Conservation (phyloP, 2,329 filamentous ascomycete genomes). For the Didymella exigua region DNA sequence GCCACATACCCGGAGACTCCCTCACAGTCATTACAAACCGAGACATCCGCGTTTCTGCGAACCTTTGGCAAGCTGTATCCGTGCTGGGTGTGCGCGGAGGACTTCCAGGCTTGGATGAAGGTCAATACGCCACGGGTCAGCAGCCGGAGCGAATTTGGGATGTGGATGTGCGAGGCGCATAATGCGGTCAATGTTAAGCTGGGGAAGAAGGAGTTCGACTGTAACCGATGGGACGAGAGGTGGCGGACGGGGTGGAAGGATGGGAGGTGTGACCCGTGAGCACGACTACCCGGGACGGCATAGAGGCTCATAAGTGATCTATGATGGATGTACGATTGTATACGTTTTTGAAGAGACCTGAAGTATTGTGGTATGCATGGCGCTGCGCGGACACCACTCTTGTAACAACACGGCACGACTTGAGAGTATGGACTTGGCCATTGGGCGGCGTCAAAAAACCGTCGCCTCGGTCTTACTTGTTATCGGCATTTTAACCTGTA, state of each 20-base stretch:
- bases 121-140: slow-evolving; percentile 69
- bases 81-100: slow-evolving; percentile 93
- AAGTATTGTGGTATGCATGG: neutral
- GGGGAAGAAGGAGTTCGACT: slow-evolving; percentile 91
- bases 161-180: slow-evolving; percentile 84
- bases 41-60: slow-evolving; percentile 77
- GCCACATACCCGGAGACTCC: slow-evolving; percentile 81
- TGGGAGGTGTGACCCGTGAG: slow-evolving; percentile 64
- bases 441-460: slow-evolving; percentile 16
- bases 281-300: neutral
- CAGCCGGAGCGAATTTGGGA: slow-evolving; percentile 71
- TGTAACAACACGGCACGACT: slow-evolving; percentile 2
- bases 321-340: slow-evolving; percentile 5
- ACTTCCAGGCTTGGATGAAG: slow-evolving; percentile 83
- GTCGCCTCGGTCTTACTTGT: neutral
- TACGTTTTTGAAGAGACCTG: neutral
- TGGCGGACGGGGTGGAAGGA: slow-evolving; percentile 90
- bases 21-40: slow-evolving; percentile 69
- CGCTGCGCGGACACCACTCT: neutral
- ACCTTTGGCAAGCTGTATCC: slow-evolving; percentile 89
- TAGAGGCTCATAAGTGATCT: neutral
- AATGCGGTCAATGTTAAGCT: slow-evolving; percentile 89
- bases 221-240: slow-evolving; percentile 85
- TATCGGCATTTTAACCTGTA: neutral
- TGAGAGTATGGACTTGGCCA: slow-evolving; percentile 13